phyloP scores from a whole-genome alignment of 1,284 basidiomycete species.

The Cutaneotrichosporon mucoides region DNA sequence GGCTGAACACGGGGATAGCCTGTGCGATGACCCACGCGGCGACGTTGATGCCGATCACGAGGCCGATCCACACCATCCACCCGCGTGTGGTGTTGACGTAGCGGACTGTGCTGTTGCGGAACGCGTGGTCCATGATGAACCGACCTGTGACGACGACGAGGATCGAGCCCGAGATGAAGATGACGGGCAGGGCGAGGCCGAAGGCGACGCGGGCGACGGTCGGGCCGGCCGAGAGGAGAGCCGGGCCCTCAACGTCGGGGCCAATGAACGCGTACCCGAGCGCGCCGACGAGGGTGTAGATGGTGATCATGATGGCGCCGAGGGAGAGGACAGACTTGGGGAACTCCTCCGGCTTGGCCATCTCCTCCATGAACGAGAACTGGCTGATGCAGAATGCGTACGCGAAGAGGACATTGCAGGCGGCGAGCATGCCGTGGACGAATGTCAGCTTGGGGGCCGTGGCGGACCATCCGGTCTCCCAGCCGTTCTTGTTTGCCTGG shows the following conservation, averaged over 20 bases:
- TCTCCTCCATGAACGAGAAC: constrained; percentile 22
- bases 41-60: neutral
- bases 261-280: constrained; percentile 19
- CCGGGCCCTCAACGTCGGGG: constrained; percentile 7
- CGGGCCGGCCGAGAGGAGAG: constrained; percentile 13
- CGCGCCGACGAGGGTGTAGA: constrained; percentile 34
- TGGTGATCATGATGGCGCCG: constrained; percentile 26
- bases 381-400: constrained; percentile 25
- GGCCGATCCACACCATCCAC: constrained; percentile 53
- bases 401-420: constrained; percentile 34
- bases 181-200: constrained; percentile 17
- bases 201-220: constrained; percentile 15
- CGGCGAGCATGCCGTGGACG: constrained; percentile 32
- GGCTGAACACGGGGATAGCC: constrained; percentile 39
- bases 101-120: constrained; percentile 18
- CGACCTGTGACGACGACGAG: constrained; percentile 10
- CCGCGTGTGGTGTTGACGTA: constrained; percentile 40
- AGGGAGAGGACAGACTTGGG: constrained; percentile 35
- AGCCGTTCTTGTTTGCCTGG: constrained; percentile 1
- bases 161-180: constrained; percentile 21
- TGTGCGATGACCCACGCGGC: constrained; percentile 16
- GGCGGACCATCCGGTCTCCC: constrained; percentile 29
- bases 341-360: constrained; percentile 17
- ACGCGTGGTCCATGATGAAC: constrained; percentile 14
- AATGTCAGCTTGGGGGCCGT: constrained; percentile 30